Conservation (phyloP, 164 flowering plant species). For the Buxus sempervirens region DNA sequence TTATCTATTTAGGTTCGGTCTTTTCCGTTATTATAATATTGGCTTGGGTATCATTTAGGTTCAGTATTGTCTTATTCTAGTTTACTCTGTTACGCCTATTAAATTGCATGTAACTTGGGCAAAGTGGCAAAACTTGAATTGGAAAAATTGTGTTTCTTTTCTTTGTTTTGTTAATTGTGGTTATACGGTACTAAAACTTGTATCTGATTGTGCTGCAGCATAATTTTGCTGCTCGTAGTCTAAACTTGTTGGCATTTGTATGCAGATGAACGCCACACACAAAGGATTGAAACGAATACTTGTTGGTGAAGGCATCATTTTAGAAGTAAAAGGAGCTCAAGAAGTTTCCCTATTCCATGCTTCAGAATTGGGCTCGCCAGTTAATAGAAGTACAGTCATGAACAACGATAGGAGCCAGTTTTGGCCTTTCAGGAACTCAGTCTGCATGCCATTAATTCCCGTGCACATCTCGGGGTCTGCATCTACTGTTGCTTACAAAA, state of each 20-base stretch:
- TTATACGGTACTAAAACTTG: neutral
- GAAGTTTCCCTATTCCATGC: slow-evolving; percentile 44
- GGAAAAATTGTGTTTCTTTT: too few species aligned
- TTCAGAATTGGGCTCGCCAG: slow-evolving; percentile 22
- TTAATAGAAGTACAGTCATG: slow-evolving; percentile 19
- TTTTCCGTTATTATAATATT: neutral
- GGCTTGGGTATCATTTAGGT: neutral
- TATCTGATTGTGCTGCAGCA: neutral
- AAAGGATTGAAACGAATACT: slow-evolving; percentile 51
- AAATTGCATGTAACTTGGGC: neutral
- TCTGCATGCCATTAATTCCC: slow-evolving; percentile 42
- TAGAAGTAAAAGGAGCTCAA: slow-evolving; percentile 46
- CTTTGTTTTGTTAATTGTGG: too few species aligned
- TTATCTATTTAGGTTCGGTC: neutral
- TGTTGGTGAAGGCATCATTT: slow-evolving; percentile 69
- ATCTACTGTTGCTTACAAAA: slow-evolving; percentile 46
- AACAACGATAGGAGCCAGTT: slow-evolving; percentile 17
- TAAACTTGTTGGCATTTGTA: slow-evolving; percentile 1
- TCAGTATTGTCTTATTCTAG: neutral
- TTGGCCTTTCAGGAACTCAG: slow-evolving; percentile 29
- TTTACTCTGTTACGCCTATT: neutral
- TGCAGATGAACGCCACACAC: slow-evolving; percentile 47
- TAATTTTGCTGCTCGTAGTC: neutral
- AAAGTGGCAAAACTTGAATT: neutral
- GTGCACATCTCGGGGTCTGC: slow-evolving; percentile 56